Conservation (phyloP, 2,329 filamentous ascomycete species). For the Atkinsonella hypoxylon region DNA sequence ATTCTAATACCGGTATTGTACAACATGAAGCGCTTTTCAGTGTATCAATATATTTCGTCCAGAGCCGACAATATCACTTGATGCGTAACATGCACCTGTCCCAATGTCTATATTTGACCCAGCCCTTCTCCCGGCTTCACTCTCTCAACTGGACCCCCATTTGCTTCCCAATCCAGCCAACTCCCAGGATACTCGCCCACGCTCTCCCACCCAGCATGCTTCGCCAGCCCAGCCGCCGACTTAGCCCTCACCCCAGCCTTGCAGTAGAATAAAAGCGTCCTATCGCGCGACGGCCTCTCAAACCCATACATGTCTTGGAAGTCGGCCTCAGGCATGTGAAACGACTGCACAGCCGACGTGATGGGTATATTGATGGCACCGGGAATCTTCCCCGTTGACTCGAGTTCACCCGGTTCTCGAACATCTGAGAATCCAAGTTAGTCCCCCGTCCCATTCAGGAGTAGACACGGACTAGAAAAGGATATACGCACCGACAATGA, state of each 20-base stretch:
- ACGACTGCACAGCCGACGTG: conserved; percentile 61
- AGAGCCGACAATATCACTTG: not conserved
- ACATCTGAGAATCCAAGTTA: conserved; percentile 37
- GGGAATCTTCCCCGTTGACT: conserved; percentile 60
- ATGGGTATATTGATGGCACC: conserved; percentile 74
- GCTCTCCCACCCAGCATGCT: conserved; percentile 60
- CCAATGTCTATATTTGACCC: not conserved
- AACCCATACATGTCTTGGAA: conserved; percentile 79
- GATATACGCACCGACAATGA: conserved; percentile 39
- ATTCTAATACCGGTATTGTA: not conserved
- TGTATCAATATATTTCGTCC: not conserved
- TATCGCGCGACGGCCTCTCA: conserved; percentile 45
- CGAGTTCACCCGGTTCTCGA: conserved; percentile 59
- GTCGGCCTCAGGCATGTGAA: conserved; percentile 63
- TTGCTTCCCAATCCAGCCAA: conserved; percentile 72
- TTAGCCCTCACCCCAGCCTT: conserved; percentile 77
- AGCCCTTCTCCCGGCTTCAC: conserved; percentile 8
- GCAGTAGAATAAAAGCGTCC: conserved; percentile 75
- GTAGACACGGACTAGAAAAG: too few species aligned
- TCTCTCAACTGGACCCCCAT: conserved; percentile 45
- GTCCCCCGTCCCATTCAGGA: too few species aligned
- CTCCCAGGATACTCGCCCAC: conserved; percentile 64
- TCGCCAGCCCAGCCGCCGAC: conserved; percentile 66
- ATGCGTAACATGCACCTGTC: not conserved
- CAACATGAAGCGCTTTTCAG: not conserved